A percentile compares a stretch with the other conserved stretches of the same genome.
Evolutionary conservation across 176 grass and related monocot genomes (phyloP).

Genomic region (maize (Zea mays)): Zm-B73-REFERENCE-NAM-5.0 NC_050096.1:296257001-296257500

Average conservation of each 20-base stretch:
- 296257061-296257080: too few species aligned
- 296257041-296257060: too few species aligned
- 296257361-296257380: neutral
- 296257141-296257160: slow-evolving; percentile 14
- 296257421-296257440: slow-evolving; percentile 45
- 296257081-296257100: neutral
- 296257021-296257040: too few species aligned
- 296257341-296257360: slow-evolving; percentile 23
- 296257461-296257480: slow-evolving; percentile 52
- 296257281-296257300: slow-evolving; percentile 23
- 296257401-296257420: slow-evolving; percentile 35
- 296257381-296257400: neutral
- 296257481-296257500: slow-evolving; percentile 43
- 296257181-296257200: neutral
- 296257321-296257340: slow-evolving; percentile 28
- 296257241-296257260: neutral
- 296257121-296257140: neutral
- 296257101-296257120: neutral
- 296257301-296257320: neutral
- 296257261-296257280: slow-evolving; percentile 34
- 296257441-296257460: slow-evolving; percentile 58
- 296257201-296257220: neutral
- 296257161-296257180: slow-evolving; percentile 30
- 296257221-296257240: slow-evolving; percentile 3
- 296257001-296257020: too few species aligned